These are phyloP conservation scores for Inga oerstediana DNA, from an alignment of 306 rosid species.

Conservation along the genomic window DNA sequence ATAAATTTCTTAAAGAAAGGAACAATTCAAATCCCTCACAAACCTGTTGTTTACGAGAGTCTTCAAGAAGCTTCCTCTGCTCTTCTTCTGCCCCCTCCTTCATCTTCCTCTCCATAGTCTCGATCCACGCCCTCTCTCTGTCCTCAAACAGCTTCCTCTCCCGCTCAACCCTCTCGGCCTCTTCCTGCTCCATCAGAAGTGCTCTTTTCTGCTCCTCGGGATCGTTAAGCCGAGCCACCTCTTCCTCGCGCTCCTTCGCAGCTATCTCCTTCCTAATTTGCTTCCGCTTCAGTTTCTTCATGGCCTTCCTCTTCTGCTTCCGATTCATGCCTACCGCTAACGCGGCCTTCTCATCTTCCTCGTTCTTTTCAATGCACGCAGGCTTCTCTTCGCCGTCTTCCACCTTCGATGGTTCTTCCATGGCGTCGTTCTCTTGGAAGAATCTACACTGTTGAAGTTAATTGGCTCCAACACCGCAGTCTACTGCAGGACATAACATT, in stretches of 20 bases:
- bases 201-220: slow-evolving; percentile 61
- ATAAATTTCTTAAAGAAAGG: background rate
- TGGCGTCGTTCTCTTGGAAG: slow-evolving; percentile 10
- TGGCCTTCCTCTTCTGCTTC: slow-evolving; percentile 84
- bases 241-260: slow-evolving; percentile 52
- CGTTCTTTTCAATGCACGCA: background rate
- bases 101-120: slow-evolving; percentile 54
- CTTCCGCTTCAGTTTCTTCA: slow-evolving; percentile 81
- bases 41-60: slow-evolving; percentile 46
- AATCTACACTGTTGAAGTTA: background rate
- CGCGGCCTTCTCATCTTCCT: slow-evolving; percentile 2
- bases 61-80: slow-evolving; percentile 49
- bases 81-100: slow-evolving; percentile 42
- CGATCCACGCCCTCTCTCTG: slow-evolving; percentile 74
- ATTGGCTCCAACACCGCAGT: background rate
- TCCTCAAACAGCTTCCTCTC: slow-evolving; percentile 62
- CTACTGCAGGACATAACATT: too few species aligned
- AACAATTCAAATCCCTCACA: background rate
- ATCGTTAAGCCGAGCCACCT: slow-evolving; percentile 61
- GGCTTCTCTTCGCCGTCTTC: slow-evolving; percentile 20
- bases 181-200: slow-evolving; percentile 52
- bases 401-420: slow-evolving; percentile 22
- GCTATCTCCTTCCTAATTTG: slow-evolving; percentile 69
- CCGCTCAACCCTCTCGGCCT: slow-evolving; percentile 62
- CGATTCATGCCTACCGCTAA: slow-evolving; percentile 36